These are phyloP conservation scores for Paramecium octaurelia DNA, from an alignment of 73 alveolate genomes.

Conservation along the genomic window DNA sequence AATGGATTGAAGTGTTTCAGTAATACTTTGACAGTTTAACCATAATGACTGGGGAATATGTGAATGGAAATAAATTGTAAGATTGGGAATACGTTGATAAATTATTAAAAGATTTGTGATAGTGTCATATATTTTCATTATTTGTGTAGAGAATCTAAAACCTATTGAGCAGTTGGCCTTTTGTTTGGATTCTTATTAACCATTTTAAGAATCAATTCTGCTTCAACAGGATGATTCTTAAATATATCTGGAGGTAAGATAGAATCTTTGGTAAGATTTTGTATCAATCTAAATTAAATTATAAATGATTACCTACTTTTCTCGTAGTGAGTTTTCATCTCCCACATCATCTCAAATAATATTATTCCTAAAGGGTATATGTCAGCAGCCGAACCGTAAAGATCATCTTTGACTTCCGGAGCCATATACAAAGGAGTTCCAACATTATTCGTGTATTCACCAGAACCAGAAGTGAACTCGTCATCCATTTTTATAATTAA, in stretches of 20 bases:
- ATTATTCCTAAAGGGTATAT: neutral
- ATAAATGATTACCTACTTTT: neutral
- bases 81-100: neutral
- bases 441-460: neutral
- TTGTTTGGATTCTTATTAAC: neutral
- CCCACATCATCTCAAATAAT: neutral
- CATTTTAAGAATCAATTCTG: neutral
- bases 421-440: slow-evolving; percentile 49
- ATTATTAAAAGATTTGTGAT: slow-evolving; percentile 10
- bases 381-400: neutral
- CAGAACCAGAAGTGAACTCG: neutral
- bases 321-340: neutral
- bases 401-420: neutral
- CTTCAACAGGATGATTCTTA: neutral
- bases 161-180: neutral
- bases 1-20: neutral
- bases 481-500: neutral
- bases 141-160: neutral
- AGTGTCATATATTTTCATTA: neutral
- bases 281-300: neutral
- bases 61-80: neutral
- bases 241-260: neutral
- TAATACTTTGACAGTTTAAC: neutral
- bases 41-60: neutral
- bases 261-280: neutral